Evolutionary conservation across 805 yeast species (phyloP).

Genomic region (Gaillardinia entomophila): DNA sequence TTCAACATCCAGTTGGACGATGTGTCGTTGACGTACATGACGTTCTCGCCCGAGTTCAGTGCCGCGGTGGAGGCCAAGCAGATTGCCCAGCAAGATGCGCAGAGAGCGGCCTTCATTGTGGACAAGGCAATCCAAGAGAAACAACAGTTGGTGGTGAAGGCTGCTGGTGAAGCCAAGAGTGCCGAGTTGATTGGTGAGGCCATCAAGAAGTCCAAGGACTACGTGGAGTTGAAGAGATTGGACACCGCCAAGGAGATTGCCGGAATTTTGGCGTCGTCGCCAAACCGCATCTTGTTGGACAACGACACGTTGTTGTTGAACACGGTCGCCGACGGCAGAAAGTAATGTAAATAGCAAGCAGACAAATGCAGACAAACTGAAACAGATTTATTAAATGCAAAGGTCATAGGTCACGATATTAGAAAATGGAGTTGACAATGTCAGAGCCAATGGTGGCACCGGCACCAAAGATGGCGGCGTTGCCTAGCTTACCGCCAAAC

Average conservation of each 20-base stretch:
- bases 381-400: neutral
- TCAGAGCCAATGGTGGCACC: constrained; percentile 93
- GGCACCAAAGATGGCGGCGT: constrained; percentile 94
- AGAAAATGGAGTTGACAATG: constrained; percentile 67
- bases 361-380: too few species aligned
- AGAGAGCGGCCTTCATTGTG: constrained; percentile 94
- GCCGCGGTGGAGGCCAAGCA: constrained; percentile 98
- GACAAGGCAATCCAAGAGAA: constrained; percentile 97
- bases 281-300: constrained; percentile 87
- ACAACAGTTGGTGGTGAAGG: constrained; percentile 93
- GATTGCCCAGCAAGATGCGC: constrained; percentile 99
- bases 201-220: constrained; percentile 91
- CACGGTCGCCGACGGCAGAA: constrained; percentile 76
- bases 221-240: constrained; percentile 92
- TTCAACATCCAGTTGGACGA: constrained; percentile 89
- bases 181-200: constrained; percentile 99
- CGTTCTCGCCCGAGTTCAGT: constrained; percentile 96
- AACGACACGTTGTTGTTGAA: constrained; percentile 88
- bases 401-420: constrained; percentile 5
- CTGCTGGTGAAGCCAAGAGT: constrained; percentile 97
- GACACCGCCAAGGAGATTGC: constrained; percentile 98
- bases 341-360: constrained; percentile 18
- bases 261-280: constrained; percentile 72
- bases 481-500: constrained; percentile 77
- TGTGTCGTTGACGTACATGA: constrained; percentile 94